phyloP scores from a whole-genome alignment of 1,139 yeast species.

The Candida pseudoviswanathii region DNA sequence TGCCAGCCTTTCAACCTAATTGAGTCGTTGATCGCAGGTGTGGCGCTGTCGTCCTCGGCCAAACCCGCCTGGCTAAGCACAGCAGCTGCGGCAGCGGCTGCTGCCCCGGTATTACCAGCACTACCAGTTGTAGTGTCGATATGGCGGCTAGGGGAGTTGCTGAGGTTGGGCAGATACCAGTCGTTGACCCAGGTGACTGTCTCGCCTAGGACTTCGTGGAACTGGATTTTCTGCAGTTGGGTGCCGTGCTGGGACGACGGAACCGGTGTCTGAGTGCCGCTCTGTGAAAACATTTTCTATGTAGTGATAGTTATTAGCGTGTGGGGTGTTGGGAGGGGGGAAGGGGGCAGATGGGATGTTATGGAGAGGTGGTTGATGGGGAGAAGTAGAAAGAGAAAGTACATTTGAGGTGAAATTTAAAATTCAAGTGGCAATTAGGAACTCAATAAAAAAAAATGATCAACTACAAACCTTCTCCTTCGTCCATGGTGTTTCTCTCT shows the following conservation, averaged over 20 bases:
- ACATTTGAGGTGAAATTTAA: too few species aligned
- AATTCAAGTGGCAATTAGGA: too few species aligned
- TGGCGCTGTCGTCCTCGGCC: conserved; percentile 15
- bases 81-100: conserved; percentile 11
- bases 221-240: conserved; percentile 12
- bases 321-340: too few species aligned
- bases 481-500: too few species aligned
- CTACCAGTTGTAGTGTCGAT: conserved; percentile 3
- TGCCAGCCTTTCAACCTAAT: conserved; percentile 43
- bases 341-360: too few species aligned
- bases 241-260: conserved; percentile 2
- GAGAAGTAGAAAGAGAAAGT: too few species aligned
- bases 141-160: conserved; percentile 17
- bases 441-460: too few species aligned
- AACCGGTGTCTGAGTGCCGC: conserved; percentile 22
- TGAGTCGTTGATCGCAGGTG: conserved; percentile 21
- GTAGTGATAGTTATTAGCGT: not conserved
- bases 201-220: conserved; percentile 28
- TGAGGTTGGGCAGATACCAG: conserved; percentile 42
- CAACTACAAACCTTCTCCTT: too few species aligned
- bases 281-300: conserved; percentile 21
- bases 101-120: not conserved
- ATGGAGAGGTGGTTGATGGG: too few species aligned
- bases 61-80: conserved; percentile 5
- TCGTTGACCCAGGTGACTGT: conserved; percentile 45